Conservation (phyloP, 345 rosid species). For the Hibiscus syriacus region DNA sequence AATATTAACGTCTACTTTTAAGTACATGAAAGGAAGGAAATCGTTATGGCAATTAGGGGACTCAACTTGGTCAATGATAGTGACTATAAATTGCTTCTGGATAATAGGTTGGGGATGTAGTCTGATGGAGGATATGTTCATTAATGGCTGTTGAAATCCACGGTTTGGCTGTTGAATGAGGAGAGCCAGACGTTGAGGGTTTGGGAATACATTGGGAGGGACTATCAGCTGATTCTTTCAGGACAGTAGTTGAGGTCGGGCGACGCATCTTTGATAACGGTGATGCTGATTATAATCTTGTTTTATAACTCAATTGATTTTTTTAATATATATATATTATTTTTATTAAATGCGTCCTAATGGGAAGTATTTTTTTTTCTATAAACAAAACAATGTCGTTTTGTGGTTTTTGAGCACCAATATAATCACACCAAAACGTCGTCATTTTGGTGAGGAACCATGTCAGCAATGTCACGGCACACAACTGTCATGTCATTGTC, state of each 20-base stretch:
- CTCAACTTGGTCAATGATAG: conserved; percentile 65
- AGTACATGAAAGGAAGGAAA: conserved; percentile 56
- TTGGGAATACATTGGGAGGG: conserved; percentile 64
- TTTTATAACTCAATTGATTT: too few species aligned
- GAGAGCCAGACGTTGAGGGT: conserved; percentile 59
- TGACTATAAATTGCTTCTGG: conserved; percentile 63
- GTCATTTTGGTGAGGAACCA: too few species aligned
- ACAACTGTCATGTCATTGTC: too few species aligned
- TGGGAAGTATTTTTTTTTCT: too few species aligned
- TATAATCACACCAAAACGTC: too few species aligned
- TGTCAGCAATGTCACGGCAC: too few species aligned
- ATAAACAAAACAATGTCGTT: too few species aligned
- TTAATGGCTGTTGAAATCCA: conserved; percentile 69
- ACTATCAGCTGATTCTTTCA: conserved; percentile 52
- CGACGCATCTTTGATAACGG: conserved; percentile 58
- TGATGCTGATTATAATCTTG: conserved; percentile 47
- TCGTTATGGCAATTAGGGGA: conserved; percentile 76
- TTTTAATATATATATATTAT: too few species aligned
- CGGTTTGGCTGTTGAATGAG: conserved; percentile 59
- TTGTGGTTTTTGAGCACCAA: too few species aligned
- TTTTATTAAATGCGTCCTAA: too few species aligned
- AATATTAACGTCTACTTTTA: too few species aligned
- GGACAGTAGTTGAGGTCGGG: conserved; percentile 96
- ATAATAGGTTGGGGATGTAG: conserved; percentile 61
- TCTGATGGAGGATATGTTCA: conserved; percentile 84